Conservation (phyloP, 2,329 filamentous ascomycete species). For the Talaromyces piceae region DNA sequence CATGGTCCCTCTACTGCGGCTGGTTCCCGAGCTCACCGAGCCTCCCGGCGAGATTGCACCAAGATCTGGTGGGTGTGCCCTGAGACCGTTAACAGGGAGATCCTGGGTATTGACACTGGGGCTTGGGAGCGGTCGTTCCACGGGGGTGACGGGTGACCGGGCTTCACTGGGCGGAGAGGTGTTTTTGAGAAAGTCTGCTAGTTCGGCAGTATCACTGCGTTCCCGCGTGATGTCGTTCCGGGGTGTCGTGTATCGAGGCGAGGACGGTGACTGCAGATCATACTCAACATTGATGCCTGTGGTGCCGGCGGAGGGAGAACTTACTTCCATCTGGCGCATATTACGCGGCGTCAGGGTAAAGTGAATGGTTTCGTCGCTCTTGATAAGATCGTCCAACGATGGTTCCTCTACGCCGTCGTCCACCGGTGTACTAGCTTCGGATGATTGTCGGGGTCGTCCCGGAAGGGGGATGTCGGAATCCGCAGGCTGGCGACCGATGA, state of each 20-base stretch:
- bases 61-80: constrained; percentile 15
- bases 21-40: constrained; percentile 3
- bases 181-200: constrained; percentile 32
- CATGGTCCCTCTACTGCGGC: constrained; percentile 15
- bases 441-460: constrained; percentile 27
- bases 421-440: constrained; percentile 25
- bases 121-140: constrained; percentile 12
- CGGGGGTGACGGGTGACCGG: constrained; percentile 15
- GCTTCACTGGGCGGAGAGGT: constrained; percentile 26
- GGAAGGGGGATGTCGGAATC: constrained; percentile 20
- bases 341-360: constrained; percentile 74
- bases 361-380: constrained; percentile 74
- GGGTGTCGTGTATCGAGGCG: constrained; percentile 24
- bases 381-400: constrained; percentile 71
- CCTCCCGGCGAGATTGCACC: constrained; percentile 10
- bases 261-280: constrained; percentile 24
- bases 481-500: constrained; percentile 27
- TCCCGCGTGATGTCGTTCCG: constrained; percentile 14
- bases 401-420: constrained; percentile 44
- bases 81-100: constrained; percentile 10
- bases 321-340: constrained; percentile 68
- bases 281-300: constrained; percentile 7
- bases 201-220: constrained; percentile 25
- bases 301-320: constrained; percentile 21
- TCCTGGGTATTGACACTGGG: constrained; percentile 2